Conservation (phyloP, 1,284 basidiomycete species). For the Pseudozyma sp. region DNA sequence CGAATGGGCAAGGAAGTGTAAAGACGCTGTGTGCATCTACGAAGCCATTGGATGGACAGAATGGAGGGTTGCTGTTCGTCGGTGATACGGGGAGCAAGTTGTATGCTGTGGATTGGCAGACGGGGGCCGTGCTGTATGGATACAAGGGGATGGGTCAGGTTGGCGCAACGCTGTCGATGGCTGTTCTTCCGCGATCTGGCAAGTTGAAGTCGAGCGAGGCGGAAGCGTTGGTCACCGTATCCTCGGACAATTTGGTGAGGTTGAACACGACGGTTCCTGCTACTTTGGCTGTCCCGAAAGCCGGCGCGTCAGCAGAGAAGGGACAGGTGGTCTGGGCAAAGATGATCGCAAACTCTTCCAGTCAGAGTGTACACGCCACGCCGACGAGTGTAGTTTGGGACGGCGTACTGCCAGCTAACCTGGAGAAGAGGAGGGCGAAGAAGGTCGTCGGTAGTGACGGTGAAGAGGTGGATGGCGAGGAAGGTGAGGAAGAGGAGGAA, state of each 20-base stretch:
- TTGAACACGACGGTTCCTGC: slow-evolving; percentile 29
- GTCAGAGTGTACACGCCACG: slow-evolving; percentile 23
- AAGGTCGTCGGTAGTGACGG: background rate
- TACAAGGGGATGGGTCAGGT: slow-evolving; percentile 43
- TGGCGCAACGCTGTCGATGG: slow-evolving; percentile 28
- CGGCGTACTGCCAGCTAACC: slow-evolving; percentile 22
- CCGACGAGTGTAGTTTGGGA: slow-evolving; percentile 48
- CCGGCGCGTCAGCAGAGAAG: slow-evolving; percentile 27
- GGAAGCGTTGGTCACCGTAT: slow-evolving; percentile 31
- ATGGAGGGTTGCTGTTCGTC: slow-evolving; percentile 45
- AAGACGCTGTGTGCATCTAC: slow-evolving; percentile 40
- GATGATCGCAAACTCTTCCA: slow-evolving; percentile 18
- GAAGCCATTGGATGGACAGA: slow-evolving; percentile 12
- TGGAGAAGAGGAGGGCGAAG: background rate
- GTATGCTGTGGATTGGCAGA: slow-evolving; percentile 51
- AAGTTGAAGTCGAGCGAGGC: background rate
- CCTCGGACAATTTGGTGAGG: slow-evolving; percentile 35
- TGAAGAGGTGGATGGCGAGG: slow-evolving; percentile 15
- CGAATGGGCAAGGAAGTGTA: slow-evolving; percentile 33
- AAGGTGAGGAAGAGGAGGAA: slow-evolving; percentile 32
- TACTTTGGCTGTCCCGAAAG: slow-evolving; percentile 17
- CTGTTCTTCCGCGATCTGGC: slow-evolving; percentile 17
- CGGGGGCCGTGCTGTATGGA: slow-evolving; percentile 40
- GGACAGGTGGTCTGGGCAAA: slow-evolving; percentile 26
- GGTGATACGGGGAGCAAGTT: slow-evolving; percentile 53